Evolutionary conservation across 1,284 basidiomycete genomes (phyloP), one percentile per base, ranked within the genome.

Genomic region (Volvariella surrecta): DNA sequence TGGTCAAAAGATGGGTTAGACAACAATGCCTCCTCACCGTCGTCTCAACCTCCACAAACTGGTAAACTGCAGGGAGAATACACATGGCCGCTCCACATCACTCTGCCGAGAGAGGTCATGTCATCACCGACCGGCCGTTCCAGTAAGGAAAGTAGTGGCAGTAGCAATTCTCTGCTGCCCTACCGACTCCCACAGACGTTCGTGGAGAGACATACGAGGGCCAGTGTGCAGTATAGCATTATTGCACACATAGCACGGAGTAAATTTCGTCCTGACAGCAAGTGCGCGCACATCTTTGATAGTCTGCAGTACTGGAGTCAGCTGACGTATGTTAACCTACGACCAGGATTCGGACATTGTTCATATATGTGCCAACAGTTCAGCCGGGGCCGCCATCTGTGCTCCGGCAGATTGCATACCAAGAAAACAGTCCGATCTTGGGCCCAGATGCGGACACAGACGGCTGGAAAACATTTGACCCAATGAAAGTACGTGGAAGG

Each of bases 371-470:
- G 28, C 63, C 67, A 1, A 50, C 60, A 16, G 61, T 56, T 8
- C 49, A 54, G 13, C 62, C 68, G 20, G 52, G 52, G 8, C 53
- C 65, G 17, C 57, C 62, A 31, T 64, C 65, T 7, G 18, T 49
- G 15, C 52, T 65, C n/a, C 58, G 67, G 21, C 61, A 62, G 45
- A 50, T 66, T 18, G 61, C 65, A 2, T 66, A 67, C 48, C 52
- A 54, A 42, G 54, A 63, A 15, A 50, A 54, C 16, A 56, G 47
- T 20, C 54, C 58, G 10, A 43, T 63, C 3, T 48, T 54, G 7
- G 60, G 58, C 1, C 65, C 65, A 10, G 51, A 58, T 20, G 52
- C 45, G 7, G 65, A 67, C 46, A 56, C 54, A 9, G 53, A 54
- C 17, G 60, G 60, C 32, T 62, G 60, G 60, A 45, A 48, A 18